Conservation (phyloP, 164 flowering plant genomes). For the Nymphaea colorata region DNA sequence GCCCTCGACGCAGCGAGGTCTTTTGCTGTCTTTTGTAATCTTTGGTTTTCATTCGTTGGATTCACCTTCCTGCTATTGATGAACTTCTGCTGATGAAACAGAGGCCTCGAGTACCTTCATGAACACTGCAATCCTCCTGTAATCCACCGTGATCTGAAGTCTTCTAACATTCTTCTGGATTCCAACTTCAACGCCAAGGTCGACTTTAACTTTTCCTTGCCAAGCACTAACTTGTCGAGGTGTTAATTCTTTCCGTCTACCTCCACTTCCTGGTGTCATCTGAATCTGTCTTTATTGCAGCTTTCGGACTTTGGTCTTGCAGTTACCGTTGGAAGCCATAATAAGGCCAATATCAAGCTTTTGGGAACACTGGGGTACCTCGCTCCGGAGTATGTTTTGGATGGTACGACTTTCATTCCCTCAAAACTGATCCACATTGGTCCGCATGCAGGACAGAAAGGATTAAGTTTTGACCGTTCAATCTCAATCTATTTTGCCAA, state of each 20-base stretch:
- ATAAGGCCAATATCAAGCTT: constrained; percentile 57
- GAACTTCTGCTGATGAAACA: constrained; percentile 21
- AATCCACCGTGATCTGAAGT: constrained; percentile 96
- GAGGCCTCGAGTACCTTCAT: constrained; percentile 91
- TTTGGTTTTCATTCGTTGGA: neutral
- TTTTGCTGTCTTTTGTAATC: neutral
- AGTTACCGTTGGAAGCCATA: constrained; percentile 41
- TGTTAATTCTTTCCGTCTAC: neutral
- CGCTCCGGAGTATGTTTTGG: constrained; percentile 91
- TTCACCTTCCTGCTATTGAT: neutral
- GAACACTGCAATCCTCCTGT: constrained; percentile 84
- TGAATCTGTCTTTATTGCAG: constrained; percentile 21
- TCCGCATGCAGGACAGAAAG: neutral
- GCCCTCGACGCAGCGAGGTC: constrained; percentile 95
- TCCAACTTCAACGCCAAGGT: constrained; percentile 92
- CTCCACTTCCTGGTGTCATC: neutral
- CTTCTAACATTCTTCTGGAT: constrained; percentile 91
- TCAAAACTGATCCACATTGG: neutral
- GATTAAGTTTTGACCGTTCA: too few relatives aligned
- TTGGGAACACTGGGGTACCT: constrained; percentile 90
- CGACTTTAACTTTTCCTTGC: neutral
- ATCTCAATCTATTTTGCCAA: neutral
- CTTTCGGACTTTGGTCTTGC: constrained; percentile 96
- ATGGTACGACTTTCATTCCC: constrained; percentile 45
- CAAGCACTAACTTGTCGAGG: too few relatives aligned